Base-by-base conservation (phyloP, 305 asterid genomes). In the Fraxinus sp. region DNA sequence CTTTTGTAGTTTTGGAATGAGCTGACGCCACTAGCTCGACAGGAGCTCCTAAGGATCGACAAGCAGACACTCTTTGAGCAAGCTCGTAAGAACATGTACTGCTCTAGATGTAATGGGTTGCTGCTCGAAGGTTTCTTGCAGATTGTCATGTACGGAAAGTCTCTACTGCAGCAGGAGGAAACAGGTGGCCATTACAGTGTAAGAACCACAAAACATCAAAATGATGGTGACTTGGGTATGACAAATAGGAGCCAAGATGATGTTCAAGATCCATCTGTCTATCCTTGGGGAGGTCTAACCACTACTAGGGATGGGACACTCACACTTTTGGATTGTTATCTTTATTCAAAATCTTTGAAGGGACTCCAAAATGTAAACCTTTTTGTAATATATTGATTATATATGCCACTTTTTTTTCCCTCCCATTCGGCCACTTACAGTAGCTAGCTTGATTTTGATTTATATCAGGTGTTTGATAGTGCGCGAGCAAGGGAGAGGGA, bases 271-370 rank as follows among this genome's bases (percentile, higher is more conserved):
- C 98, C 98, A 83, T 93, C 98, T 9, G 94, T 92, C 81, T 96
- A 95, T 88, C 98, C 97, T 3, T 97, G 98, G 99, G 99, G 98
- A 85, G 99, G 99, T 85, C 87, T 97, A 81, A 93, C 95, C 43
- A 83, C 98, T 52, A 86, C 97, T 72, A 87, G 92, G 87, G 97
- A 97, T 87, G 98, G 97, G 80, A 87, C 88, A 78, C 97, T 97
- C 75, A 97, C 99, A 14, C 94, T 95, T 75, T 89, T 95, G 90
- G 96, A 92, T 88, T 91, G 94, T 83, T 97, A 95, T 86, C 89
- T 94, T 68, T 84, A 85, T 85, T 88, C 98, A 57, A 90, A 93
- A 86, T 95, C 98, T 83, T 88, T 95, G 80, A 90, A 89, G 87
- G 97, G 96, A 37, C 95, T 97, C 82, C 98, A 95, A 89, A 91